Evolutionary conservation across 192 early-diverging fungal species (phyloP).

Genomic region (Linderina pennispora): DNA sequence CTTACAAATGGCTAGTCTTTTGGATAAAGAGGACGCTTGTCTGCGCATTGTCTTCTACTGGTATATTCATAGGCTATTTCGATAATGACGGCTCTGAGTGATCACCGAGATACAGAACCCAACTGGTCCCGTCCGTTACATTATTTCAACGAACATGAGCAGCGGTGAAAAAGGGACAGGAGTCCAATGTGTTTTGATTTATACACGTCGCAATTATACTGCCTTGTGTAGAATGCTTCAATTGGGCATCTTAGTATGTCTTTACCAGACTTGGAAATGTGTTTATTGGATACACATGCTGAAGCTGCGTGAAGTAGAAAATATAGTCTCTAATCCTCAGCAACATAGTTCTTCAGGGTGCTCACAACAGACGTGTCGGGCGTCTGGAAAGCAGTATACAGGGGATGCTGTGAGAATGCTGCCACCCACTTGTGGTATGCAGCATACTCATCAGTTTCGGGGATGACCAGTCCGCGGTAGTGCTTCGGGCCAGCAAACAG

Average conservation of each 20-base stretch:
- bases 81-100: no score
- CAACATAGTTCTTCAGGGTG: not conserved
- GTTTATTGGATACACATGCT: no score
- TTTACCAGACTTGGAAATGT: no score
- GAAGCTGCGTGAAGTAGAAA: no score
- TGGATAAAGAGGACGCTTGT: no score
- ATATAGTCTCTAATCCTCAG: not conserved
- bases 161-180: no score
- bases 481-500: not conserved
- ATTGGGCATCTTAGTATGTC: not conserved
- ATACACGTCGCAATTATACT: not conserved
- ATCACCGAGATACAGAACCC: no score
- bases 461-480: not conserved
- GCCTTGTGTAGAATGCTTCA: not conserved
- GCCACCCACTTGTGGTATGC: constrained; percentile 2
- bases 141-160: no score
- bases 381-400: not conserved
- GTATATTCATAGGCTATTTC: no score
- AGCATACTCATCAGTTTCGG: constrained; percentile 3
- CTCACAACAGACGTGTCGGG: not conserved
- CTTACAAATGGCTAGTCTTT: no score
- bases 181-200: not conserved
- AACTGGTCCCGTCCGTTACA: no score
- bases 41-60: no score
- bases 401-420: not conserved